Conservation (phyloP, 1,139 yeast genomes). For the Debaryomyces singareniensis region DNA sequence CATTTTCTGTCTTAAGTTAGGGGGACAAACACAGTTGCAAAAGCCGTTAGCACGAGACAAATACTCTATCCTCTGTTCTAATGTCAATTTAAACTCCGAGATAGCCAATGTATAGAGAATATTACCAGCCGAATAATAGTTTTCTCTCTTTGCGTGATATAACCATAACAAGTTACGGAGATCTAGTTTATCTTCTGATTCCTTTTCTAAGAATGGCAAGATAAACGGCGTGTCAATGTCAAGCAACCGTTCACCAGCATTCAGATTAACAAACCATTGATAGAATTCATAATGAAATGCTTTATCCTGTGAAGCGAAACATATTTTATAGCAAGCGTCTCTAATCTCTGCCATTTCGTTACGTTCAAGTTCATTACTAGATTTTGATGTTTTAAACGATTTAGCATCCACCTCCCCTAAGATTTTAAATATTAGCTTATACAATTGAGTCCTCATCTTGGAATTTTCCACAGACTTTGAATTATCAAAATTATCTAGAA, state of each 20-base stretch:
- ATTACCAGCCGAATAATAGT: slow-evolving; percentile 76
- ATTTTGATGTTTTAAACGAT: slow-evolving; percentile 49
- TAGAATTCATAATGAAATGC: slow-evolving; percentile 85
- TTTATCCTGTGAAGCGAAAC: slow-evolving; percentile 71
- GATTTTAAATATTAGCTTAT: slow-evolving; percentile 67
- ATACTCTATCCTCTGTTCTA: slow-evolving; percentile 77
- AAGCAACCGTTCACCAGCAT: slow-evolving; percentile 68
- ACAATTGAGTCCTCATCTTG: slow-evolving; percentile 48
- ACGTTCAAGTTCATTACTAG: slow-evolving; percentile 35
- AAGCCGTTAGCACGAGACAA: slow-evolving; percentile 90
- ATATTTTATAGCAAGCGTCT: slow-evolving; percentile 67
- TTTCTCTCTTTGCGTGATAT: slow-evolving; percentile 78
- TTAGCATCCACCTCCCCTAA: slow-evolving; percentile 66
- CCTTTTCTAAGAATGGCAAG: slow-evolving; percentile 69
- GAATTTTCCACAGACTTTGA: slow-evolving; percentile 13
- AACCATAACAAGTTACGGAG: slow-evolving; percentile 85
- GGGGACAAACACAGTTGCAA: slow-evolving; percentile 80
- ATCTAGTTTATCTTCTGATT: slow-evolving; percentile 58
- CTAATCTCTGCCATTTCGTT: slow-evolving; percentile 56
- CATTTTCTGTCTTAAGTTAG: slow-evolving; percentile 70
- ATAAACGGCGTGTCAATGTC: slow-evolving; percentile 79
- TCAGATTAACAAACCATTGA: slow-evolving; percentile 84
- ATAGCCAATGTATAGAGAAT: slow-evolving; percentile 70
- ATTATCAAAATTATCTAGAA: slow-evolving; percentile 7
- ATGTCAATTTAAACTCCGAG: slow-evolving; percentile 62